Percentiles rank a stretch among this genome's conserved stretches.
Conservation (phyloP, 2,329 filamentous ascomycete species). For the Bipolaris bicolor region DNA sequence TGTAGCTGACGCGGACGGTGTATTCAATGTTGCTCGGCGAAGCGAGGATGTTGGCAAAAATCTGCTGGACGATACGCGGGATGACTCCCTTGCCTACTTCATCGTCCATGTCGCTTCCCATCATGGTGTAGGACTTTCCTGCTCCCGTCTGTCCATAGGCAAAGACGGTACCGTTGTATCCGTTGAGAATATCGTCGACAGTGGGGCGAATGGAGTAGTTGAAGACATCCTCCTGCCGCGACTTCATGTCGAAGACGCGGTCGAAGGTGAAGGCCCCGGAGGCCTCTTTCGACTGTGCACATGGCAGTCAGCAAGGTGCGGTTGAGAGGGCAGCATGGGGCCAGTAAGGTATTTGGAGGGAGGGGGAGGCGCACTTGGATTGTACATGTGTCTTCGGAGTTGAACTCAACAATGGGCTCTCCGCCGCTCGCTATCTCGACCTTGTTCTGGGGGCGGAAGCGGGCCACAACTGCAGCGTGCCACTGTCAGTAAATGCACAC, state of each 20-base stretch:
- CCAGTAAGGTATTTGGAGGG: not conserved
- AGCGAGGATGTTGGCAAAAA: conserved; percentile 91
- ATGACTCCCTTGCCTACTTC: conserved; percentile 89
- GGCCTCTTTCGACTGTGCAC: conserved; percentile 75
- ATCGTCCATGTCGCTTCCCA: conserved; percentile 93
- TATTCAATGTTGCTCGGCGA: conserved; percentile 96
- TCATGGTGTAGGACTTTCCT: conserved; percentile 99
- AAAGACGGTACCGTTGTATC: conserved; percentile 98
- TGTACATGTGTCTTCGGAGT: conserved; percentile 84
- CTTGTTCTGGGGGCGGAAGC: conserved; percentile 97
- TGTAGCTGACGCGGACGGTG: conserved; percentile 97
- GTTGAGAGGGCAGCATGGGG: too few relatives aligned
- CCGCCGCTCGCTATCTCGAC: conserved; percentile 88
- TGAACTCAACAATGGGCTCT: conserved; percentile 88
- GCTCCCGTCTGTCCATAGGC: conserved; percentile 98
- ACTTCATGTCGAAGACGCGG: conserved; percentile 93
- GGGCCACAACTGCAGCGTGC: conserved; percentile 76
- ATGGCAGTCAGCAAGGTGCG: conserved; percentile 21
- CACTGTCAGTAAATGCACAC: conserved; percentile 33
- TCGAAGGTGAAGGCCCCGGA: conserved; percentile 90
- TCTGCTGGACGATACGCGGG: conserved; percentile 95
- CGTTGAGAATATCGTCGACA: conserved; percentile 97
- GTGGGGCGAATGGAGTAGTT: conserved; percentile 96
- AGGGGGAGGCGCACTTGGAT: conserved; percentile 69
- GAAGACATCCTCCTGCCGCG: conserved; percentile 91